Conservation (phyloP, 352 stramenopile genomes). For the Paralagenidium karlingii region DNA sequence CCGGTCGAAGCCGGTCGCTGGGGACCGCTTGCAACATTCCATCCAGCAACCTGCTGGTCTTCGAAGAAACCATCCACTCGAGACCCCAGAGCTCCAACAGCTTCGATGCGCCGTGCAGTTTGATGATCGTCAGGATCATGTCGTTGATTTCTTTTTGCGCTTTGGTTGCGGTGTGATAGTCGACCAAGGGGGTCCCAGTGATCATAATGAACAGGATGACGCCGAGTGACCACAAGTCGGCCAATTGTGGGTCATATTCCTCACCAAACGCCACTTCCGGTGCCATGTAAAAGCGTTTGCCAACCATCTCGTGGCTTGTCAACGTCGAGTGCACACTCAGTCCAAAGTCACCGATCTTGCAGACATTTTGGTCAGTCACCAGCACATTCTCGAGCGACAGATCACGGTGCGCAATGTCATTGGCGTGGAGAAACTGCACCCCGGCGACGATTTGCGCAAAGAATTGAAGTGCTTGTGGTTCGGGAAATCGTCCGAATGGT, state of each 20-base stretch:
- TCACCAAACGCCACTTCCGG: constrained; percentile 8
- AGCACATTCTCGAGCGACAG: constrained; percentile 66
- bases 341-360: constrained; percentile 48
- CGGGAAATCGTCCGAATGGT: not conserved
- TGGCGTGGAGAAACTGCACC: constrained; percentile 32
- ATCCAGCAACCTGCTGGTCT: constrained; percentile 15
- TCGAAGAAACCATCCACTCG: too few relatives aligned
- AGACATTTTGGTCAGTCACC: constrained; percentile 37
- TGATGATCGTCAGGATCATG: too few relatives aligned
- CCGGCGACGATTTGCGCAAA: constrained; percentile 8
- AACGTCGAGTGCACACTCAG: constrained; percentile 1
- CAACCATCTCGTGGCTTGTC: constrained; percentile 2
- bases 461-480: not conserved
- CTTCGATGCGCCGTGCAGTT: too few relatives aligned
- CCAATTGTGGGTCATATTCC: constrained; percentile 5
- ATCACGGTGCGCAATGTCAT: constrained; percentile 51
- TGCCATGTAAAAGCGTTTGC: constrained; percentile 11
- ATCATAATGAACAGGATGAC: constrained; percentile 10
- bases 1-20: constrained; percentile 14
- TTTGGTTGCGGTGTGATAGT: too few relatives aligned
- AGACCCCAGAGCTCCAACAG: too few relatives aligned
- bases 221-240: constrained; percentile 10
- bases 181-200: constrained; percentile 5
- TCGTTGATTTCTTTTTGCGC: too few relatives aligned
- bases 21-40: constrained; percentile 36